Evolutionary conservation across 257 asterid species (phyloP).

Genomic region (Penstemon davidsonii): DNA sequence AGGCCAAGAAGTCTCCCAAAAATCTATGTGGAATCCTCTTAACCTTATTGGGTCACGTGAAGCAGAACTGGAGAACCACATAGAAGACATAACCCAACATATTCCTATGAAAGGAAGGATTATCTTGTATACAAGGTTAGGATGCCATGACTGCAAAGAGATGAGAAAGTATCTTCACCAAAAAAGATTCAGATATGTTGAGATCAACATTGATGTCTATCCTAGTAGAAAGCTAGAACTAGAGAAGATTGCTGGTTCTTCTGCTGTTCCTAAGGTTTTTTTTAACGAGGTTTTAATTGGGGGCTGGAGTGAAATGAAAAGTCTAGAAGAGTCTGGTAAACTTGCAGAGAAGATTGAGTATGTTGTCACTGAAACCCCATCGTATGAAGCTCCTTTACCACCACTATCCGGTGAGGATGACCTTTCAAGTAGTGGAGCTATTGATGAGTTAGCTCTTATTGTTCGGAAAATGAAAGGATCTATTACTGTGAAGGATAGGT

Average conservation of each 20-base stretch:
- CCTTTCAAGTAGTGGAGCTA: constrained; percentile 62
- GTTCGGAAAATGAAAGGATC: constrained; percentile 73
- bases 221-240: constrained; percentile 73
- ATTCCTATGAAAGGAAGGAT: constrained; percentile 74
- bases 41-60: constrained; percentile 56
- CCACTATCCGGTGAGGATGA: constrained; percentile 98
- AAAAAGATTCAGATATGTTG: constrained; percentile 74
- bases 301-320: constrained; percentile 62
- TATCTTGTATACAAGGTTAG: constrained; percentile 68
- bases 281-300: constrained; percentile 83
- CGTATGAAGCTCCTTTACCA: constrained; percentile 84
- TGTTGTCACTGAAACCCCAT: constrained; percentile 65
- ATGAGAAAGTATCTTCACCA: constrained; percentile 55
- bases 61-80: constrained; percentile 30
- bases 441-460: constrained; percentile 83
- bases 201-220: constrained; percentile 74
- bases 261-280: constrained; percentile 70
- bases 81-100: constrained; percentile 40
- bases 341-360: constrained; percentile 79
- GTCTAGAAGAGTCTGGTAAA: constrained; percentile 70
- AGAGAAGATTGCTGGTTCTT: constrained; percentile 72
- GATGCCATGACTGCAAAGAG: constrained; percentile 68
- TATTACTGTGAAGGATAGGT: constrained; percentile 64
- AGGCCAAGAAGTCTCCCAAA: constrained; percentile 38
- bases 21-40: constrained; percentile 65